A percentile compares a stretch with the other conserved stretches of the same genome.
Evolutionary conservation across 345 rosid species (phyloP).

Genomic region (Euphorbia tirucalli): DNA sequence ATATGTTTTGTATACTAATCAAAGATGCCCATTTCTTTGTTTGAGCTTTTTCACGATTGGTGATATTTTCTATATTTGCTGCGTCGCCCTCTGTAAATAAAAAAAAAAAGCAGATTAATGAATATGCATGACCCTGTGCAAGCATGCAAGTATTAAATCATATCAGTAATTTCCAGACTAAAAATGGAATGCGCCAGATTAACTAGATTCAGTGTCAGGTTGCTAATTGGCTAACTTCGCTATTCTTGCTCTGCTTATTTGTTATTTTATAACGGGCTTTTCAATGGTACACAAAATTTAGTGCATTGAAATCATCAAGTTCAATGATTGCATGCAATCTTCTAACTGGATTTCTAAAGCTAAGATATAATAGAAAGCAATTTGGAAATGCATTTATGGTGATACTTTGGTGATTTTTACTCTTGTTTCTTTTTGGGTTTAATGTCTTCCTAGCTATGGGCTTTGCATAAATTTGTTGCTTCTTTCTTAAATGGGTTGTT

Average conservation of each 20-base stretch:
- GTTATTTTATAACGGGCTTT: slow-evolving; percentile 1
- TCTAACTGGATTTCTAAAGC: not conserved
- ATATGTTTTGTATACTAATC: not conserved
- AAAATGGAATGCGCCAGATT: not conserved
- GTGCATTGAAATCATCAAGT: not conserved
- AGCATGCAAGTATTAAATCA: not conserved
- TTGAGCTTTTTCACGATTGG: not conserved
- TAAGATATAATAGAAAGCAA: not conserved
- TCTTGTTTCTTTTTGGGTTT: not conserved
- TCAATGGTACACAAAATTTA: not conserved
- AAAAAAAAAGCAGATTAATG: no score
- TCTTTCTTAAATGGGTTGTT: not conserved
- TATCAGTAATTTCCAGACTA: not conserved
- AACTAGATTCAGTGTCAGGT: not conserved
- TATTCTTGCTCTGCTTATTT: not conserved
- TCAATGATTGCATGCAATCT: not conserved
- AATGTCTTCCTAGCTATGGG: slow-evolving; percentile 3
- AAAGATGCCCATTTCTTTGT: not conserved
- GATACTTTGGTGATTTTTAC: not conserved
- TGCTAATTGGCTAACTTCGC: not conserved
- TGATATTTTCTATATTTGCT: not conserved
- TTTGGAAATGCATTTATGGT: not conserved
- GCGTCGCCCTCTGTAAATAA: not conserved
- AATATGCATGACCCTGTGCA: not conserved
- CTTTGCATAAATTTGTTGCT: not conserved